These are phyloP conservation scores for Myrica gale DNA, from an alignment of 306 rosid genomes.

Conservation along the genomic window DNA sequence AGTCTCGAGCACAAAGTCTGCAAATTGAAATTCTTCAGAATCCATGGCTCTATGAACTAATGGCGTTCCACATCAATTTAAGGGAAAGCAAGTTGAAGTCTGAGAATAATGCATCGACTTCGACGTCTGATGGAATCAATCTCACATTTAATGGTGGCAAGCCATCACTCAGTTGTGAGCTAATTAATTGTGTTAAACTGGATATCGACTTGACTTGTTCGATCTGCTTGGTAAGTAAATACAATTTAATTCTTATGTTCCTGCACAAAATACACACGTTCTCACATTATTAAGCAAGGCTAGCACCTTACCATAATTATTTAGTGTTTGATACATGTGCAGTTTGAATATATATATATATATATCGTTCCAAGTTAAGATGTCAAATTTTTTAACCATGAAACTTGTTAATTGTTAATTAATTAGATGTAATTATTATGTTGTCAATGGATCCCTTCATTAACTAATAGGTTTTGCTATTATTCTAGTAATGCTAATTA, in stretches of 20 bases:
- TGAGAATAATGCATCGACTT: slow-evolving; percentile 29
- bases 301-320: background rate
- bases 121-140: slow-evolving; percentile 58
- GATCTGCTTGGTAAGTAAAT: slow-evolving; percentile 74
- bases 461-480: too few relatives aligned
- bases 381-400: too few relatives aligned
- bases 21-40: slow-evolving; percentile 87
- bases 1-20: slow-evolving; percentile 72
- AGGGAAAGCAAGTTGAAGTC: slow-evolving; percentile 56
- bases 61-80: slow-evolving; percentile 85
- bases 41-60: slow-evolving; percentile 92
- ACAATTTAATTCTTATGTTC: background rate
- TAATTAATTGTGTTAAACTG: slow-evolving; percentile 69
- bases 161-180: slow-evolving; percentile 81
- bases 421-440: too few relatives aligned
- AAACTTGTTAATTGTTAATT: too few relatives aligned
- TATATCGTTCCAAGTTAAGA: too few relatives aligned
- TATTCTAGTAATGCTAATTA: background rate
- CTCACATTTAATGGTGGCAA: slow-evolving; percentile 66
- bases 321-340: too few relatives aligned
- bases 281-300: background rate
- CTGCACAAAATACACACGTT: background rate
- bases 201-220: slow-evolving; percentile 90
- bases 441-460: too few relatives aligned
- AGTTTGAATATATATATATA: too few relatives aligned